Conservation (phyloP, 441 rosid species). For the Melastoma candidum region DNA sequence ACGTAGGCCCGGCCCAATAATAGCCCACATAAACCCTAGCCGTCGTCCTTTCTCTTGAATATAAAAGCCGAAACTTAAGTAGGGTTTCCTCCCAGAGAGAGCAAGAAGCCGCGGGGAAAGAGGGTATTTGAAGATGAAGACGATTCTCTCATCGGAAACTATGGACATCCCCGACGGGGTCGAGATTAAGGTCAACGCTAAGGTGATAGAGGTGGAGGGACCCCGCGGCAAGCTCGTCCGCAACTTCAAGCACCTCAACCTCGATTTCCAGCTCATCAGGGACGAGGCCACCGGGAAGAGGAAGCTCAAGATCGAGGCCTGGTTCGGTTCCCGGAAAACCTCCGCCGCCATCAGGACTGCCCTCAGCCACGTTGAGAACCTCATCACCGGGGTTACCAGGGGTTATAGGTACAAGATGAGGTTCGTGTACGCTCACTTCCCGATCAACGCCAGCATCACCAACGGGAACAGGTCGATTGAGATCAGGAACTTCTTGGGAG, state of each 20-base stretch:
- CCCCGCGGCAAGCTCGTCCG: constrained; percentile 71
- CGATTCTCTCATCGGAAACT: constrained; percentile 21
- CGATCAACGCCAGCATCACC: constrained; percentile 58
- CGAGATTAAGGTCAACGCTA: constrained; percentile 18
- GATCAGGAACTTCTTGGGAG: constrained; percentile 82
- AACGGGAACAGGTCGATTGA: constrained; percentile 38
- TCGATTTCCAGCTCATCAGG: constrained; percentile 61
- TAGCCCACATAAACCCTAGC: too few relatives aligned
- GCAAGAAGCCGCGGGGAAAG: too few relatives aligned
- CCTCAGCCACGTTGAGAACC: constrained; percentile 29
- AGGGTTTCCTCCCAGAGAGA: too few relatives aligned
- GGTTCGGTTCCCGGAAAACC: constrained; percentile 65
- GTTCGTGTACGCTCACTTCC: constrained; percentile 77
- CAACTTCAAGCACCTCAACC: constrained; percentile 79
- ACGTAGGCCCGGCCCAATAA: too few relatives aligned
- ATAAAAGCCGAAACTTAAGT: too few relatives aligned
- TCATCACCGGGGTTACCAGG: constrained; percentile 65
- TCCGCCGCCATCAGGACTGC: constrained; percentile 77
- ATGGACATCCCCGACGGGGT: constrained; percentile 26
- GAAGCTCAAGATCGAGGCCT: constrained; percentile 65
- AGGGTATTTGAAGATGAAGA: constrained; percentile 15
- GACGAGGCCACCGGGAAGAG: constrained; percentile 46
- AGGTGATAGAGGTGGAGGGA: constrained; percentile 22
- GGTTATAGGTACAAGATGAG: constrained; percentile 69
- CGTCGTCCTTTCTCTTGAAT: too few relatives aligned